Evolutionary conservation across 2,329 filamentous ascomycete genomes (phyloP).

Genomic region (Zasmidium angulare): DNA sequence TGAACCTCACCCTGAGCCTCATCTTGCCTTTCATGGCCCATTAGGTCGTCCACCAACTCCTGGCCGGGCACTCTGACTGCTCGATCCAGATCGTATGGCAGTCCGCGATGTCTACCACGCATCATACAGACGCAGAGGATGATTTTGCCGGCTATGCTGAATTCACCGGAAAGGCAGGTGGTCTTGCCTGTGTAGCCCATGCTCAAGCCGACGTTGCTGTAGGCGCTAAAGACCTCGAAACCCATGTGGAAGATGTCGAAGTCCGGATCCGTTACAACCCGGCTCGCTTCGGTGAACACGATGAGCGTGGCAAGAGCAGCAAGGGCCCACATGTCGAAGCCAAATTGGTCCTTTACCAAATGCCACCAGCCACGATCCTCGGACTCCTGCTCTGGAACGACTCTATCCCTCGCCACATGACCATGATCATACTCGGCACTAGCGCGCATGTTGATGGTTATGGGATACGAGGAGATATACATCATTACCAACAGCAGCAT

Average conservation of each 20-base stretch:
- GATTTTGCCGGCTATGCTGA: conserved; percentile 65
- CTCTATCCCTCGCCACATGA: conserved; percentile 43
- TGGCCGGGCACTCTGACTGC: conserved; percentile 59
- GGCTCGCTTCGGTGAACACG: conserved; percentile 36
- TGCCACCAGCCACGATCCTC: no score
- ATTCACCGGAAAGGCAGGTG: conserved; percentile 64
- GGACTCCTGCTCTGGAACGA: conserved; percentile 58
- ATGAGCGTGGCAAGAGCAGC: conserved; percentile 41
- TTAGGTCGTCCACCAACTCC: neutral
- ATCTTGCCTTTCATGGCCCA: neutral
- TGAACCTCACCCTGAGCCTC: neutral
- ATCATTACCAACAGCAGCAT: conserved; percentile 65
- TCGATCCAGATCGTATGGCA: conserved; percentile 64
- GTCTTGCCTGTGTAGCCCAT: conserved; percentile 31
- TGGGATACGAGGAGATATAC: conserved; percentile 65
- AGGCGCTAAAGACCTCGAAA: conserved; percentile 40
- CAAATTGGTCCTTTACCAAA: conserved; percentile 35
- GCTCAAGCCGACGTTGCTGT: conserved; percentile 28
- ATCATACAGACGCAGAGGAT: conserved; percentile 63
- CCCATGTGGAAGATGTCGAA: conserved; percentile 41
- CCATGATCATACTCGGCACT: conserved; percentile 73
- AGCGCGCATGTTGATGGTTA: conserved; percentile 64
- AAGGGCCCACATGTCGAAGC: conserved; percentile 44
- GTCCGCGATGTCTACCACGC: conserved; percentile 60
- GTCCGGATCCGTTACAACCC: conserved; percentile 14